Percentiles rank a stretch among this genome's conserved stretches.
These are phyloP conservation scores for Populus simonii DNA, from an alignment of 345 rosid species.

Conservation along the genomic window DNA sequence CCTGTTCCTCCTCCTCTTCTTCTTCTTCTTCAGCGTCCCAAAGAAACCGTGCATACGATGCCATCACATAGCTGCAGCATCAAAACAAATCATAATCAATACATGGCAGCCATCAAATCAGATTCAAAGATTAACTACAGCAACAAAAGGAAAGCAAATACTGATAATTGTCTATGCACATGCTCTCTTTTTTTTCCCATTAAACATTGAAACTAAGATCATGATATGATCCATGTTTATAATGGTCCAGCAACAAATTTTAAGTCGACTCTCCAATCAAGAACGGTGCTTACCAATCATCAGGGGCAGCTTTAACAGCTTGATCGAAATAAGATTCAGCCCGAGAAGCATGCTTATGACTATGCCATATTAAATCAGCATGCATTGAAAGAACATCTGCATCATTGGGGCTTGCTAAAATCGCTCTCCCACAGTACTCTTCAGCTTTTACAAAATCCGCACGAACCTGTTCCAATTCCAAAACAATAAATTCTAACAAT, in stretches of 20 bases:
- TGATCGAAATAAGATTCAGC: conserved; percentile 73
- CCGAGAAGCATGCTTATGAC: conserved; percentile 60
- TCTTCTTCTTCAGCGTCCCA: conserved; percentile 90
- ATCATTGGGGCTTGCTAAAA: conserved; percentile 57
- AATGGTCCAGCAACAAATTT: background rate
- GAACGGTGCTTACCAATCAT: conserved; percentile 59
- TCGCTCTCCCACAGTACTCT: conserved; percentile 80
- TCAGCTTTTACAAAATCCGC: conserved; percentile 66
- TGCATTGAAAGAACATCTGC: conserved; percentile 76
- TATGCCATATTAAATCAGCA: conserved; percentile 75
- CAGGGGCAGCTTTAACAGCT: conserved; percentile 79
- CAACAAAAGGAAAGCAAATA: background rate
- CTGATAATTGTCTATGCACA: background rate
- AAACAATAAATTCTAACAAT: background rate
- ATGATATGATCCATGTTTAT: background rate
- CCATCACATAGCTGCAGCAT: conserved; percentile 69
- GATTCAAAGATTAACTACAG: background rate
- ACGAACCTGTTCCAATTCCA: conserved; percentile 50
- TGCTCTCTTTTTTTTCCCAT: no score
- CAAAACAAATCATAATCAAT: conserved; percentile 5
- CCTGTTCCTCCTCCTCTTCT: conserved; percentile 36
- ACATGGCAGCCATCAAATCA: background rate
- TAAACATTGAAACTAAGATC: background rate
- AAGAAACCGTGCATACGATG: conserved; percentile 83
- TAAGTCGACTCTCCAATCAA: background rate